Percentiles rank a stretch among this genome's conserved stretches.
phyloP scores from a whole-genome alignment of 345 rosid genomes.

The Laguncularia racemosa region DNA sequence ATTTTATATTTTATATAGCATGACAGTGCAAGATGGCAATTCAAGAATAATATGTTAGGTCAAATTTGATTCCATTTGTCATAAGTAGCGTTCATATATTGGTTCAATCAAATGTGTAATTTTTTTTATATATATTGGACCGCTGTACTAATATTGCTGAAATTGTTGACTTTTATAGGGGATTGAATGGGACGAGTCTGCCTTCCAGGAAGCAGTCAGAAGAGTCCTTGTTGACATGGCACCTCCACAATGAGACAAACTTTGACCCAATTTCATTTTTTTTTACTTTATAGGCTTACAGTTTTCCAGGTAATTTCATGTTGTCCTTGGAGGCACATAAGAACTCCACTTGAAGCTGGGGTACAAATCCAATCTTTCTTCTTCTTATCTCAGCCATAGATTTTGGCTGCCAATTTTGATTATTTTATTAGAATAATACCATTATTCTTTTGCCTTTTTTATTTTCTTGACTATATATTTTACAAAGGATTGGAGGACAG shows the following conservation, averaged over 20 bases:
- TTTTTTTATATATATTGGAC: neutral
- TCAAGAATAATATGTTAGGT: too few species aligned
- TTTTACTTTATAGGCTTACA: too few species aligned
- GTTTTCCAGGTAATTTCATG: too few species aligned
- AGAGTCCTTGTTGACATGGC: conserved; percentile 63
- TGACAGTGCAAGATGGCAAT: too few species aligned
- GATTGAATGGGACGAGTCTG: conserved; percentile 69
- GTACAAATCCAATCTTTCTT: neutral
- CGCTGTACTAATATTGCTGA: neutral
- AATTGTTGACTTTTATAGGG: conserved; percentile 26
- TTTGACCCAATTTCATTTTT: too few species aligned
- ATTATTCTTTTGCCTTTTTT: too few species aligned
- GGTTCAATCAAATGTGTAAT: too few species aligned
- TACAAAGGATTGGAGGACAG: too few species aligned
- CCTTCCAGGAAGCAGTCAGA: conserved; percentile 76
- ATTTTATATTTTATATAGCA: too few species aligned
- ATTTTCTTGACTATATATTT: too few species aligned
- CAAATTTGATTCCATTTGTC: too few species aligned
- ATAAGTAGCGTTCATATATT: too few species aligned
- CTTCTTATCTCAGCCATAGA: conserved; percentile 2
- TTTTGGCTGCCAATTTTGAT: neutral
- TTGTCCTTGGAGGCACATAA: neutral
- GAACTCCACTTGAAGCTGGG: neutral
- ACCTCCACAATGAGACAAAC: conserved; percentile 20
- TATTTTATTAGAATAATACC: neutral